Conservation (phyloP, 208 protist species). For the Leptomonas seymouri region DNA sequence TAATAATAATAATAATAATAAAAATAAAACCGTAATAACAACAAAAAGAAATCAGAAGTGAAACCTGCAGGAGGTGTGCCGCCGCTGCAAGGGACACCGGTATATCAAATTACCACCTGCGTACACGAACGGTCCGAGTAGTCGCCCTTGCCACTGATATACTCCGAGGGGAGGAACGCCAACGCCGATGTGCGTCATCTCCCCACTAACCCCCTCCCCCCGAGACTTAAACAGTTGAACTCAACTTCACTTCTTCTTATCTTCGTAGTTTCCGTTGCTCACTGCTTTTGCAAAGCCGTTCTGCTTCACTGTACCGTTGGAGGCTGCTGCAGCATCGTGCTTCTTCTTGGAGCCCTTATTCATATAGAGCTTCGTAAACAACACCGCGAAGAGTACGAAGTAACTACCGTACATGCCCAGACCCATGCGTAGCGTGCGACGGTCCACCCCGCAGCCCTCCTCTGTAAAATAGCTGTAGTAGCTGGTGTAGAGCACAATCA, state of each 20-base stretch:
- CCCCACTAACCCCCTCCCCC: too few relatives aligned
- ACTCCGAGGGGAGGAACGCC: too few relatives aligned
- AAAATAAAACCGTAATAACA: background rate
- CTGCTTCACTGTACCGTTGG: background rate
- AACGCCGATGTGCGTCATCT: too few relatives aligned
- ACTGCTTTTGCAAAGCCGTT: background rate
- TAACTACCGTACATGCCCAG: slow-evolving; percentile 91
- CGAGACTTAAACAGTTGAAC: too few relatives aligned
- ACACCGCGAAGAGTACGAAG: slow-evolving; percentile 80
- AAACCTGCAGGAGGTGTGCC: too few relatives aligned
- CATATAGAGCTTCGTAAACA: slow-evolving; percentile 63
- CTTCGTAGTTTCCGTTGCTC: slow-evolving; percentile 13
- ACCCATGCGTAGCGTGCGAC: slow-evolving; percentile 53
- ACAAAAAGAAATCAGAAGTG: background rate
- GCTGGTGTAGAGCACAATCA: slow-evolving; percentile 57
- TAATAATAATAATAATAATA: background rate
- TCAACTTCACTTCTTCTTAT: slow-evolving; percentile 26
- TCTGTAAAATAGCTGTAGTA: slow-evolving; percentile 41
- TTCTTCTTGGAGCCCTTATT: slow-evolving; percentile 26
- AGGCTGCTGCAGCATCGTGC: slow-evolving; percentile 3
- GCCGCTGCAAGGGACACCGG: too few relatives aligned
- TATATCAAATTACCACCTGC: too few relatives aligned
- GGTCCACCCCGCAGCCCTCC: slow-evolving; percentile 47
- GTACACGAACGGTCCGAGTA: too few relatives aligned
- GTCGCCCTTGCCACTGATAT: too few relatives aligned